phyloP scores from a whole-genome alignment of 345 rosid species.

The Capsella bursapastoris region DNA sequence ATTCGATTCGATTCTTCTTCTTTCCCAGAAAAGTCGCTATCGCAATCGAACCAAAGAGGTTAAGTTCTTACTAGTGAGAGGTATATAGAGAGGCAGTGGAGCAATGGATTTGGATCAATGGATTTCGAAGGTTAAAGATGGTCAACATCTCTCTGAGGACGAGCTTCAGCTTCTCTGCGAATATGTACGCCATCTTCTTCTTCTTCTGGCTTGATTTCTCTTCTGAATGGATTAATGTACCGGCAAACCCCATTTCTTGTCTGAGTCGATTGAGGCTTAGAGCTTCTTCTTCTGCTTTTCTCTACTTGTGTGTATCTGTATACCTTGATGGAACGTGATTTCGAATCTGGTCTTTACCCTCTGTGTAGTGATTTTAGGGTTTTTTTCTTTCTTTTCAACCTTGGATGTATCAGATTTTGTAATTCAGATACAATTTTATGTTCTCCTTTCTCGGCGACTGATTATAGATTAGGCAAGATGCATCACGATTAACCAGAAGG shows the following conservation, averaged over 20 bases:
- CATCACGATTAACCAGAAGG: not conserved
- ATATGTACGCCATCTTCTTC: conserved; percentile 56
- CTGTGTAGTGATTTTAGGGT: conserved; percentile 26
- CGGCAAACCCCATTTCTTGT: not conserved
- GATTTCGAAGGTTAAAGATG: conserved; percentile 95
- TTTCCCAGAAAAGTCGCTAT: conserved; percentile 18
- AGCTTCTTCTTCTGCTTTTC: conserved; percentile 11
- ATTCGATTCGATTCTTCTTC: conserved; percentile 14
- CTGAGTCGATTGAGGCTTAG: not conserved
- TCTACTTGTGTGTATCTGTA: conserved; percentile 8
- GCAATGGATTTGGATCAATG: conserved; percentile 99
- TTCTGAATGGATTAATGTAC: conserved; percentile 12
- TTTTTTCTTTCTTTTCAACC: conserved; percentile 1
- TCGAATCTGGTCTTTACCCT: conserved; percentile 32
- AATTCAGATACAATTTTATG: not conserved
- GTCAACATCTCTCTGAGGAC: conserved; percentile 89
- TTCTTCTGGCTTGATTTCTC: conserved; percentile 24
- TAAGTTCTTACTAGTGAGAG: not conserved
- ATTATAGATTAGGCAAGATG: conserved; percentile 15
- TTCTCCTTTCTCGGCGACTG: not conserved
- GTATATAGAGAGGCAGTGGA: conserved; percentile 4
- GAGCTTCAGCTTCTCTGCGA: conserved; percentile 99
- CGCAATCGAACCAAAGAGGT: conserved; percentile 33
- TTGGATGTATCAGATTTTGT: not conserved
- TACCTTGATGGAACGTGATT: conserved; percentile 8